Conservation (phyloP, 768 basidiomycete species). For the Mycena galopus region DNA sequence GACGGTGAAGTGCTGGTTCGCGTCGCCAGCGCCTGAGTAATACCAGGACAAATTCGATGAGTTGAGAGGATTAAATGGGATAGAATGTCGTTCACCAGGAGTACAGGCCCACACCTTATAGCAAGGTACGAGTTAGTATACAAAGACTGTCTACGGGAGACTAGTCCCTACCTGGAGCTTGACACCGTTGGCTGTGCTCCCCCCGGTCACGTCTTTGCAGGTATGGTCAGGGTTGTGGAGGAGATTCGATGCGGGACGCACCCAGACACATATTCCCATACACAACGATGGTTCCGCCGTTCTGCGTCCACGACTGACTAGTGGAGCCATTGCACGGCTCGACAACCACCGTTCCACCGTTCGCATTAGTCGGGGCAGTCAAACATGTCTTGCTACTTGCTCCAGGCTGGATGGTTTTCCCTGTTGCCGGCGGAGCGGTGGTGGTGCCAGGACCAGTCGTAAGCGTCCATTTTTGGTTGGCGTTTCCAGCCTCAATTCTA, state of each 20-base stretch:
- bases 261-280: background rate
- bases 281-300: background rate
- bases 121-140: too few species aligned
- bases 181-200: background rate
- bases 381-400: conserved; percentile 16
- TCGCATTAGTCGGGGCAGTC: conserved; percentile 12
- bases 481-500: background rate
- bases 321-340: background rate
- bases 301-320: background rate
- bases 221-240: background rate
- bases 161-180: too few species aligned
- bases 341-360: background rate
- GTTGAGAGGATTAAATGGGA: too few species aligned
- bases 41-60: too few species aligned
- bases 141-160: too few species aligned
- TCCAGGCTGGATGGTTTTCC: conserved; percentile 12
- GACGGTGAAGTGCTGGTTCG: background rate
- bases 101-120: background rate
- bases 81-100: too few species aligned
- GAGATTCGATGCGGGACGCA: background rate
- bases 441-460: conserved; percentile 19
- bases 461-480: conserved; percentile 19
- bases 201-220: background rate
- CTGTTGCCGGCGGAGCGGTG: background rate
- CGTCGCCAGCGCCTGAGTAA: too few species aligned